These are phyloP conservation scores for Clarkia xantiana DNA, from an alignment of 345 rosid species.

Conservation along the genomic window DNA sequence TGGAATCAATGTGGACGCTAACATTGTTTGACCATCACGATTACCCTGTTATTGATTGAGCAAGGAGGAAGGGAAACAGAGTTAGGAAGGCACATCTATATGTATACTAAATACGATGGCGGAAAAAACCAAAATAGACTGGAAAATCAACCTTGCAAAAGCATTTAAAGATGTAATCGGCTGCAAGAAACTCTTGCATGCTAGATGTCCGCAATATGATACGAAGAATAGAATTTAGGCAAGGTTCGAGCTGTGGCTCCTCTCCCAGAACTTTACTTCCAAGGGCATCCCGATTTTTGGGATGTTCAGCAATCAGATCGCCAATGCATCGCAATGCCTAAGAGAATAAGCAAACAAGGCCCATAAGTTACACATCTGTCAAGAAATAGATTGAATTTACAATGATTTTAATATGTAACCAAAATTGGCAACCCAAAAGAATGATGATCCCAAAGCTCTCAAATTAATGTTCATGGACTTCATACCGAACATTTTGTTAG, in stretches of 20 bases:
- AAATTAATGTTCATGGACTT: no score
- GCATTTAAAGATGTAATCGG: conserved; percentile 73
- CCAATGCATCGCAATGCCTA: conserved; percentile 84
- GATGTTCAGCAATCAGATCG: conserved; percentile 59
- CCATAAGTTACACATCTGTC: no score
- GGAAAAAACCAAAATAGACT: conserved; percentile 5
- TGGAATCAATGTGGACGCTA: conserved; percentile 89
- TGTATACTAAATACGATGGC: neutral
- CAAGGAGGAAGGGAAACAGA: conserved; percentile 7
- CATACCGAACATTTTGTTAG: no score
- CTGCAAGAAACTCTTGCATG: conserved; percentile 79
- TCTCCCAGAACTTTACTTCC: conserved; percentile 90
- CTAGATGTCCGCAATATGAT: conserved; percentile 78
- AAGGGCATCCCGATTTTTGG: conserved; percentile 66
- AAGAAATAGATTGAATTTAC: no score
- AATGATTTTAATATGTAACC: no score
- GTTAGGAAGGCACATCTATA: conserved; percentile 8
- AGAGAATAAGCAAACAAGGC: neutral
- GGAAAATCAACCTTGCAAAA: conserved; percentile 69
- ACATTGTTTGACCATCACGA: conserved; percentile 76
- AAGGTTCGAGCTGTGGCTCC: conserved; percentile 79
- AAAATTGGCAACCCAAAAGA: no score
- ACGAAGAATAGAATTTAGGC: conserved; percentile 81
- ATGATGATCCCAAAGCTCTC: no score
- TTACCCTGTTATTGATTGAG: conserved; percentile 37